These are phyloP conservation scores for Orbilia quercus DNA, from an alignment of 2,329 filamentous ascomycete species.

Conservation along the genomic window DNA sequence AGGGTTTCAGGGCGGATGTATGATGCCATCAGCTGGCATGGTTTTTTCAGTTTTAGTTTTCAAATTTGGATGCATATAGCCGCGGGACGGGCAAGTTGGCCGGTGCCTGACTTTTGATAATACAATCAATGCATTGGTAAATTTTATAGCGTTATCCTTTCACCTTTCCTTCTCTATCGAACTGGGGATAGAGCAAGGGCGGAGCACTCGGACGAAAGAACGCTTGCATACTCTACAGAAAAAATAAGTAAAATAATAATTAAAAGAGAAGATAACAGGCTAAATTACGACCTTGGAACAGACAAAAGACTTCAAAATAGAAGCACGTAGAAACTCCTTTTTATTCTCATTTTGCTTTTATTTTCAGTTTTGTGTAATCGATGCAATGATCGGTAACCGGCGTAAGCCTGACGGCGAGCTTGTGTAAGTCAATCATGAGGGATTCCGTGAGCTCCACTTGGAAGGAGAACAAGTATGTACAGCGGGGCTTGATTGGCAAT, in stretches of 20 bases:
- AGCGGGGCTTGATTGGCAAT: slow-evolving; percentile 6
- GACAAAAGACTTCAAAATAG: not conserved
- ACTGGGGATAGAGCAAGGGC: not conserved
- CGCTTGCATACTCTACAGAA: not conserved
- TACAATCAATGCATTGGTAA: not conserved
- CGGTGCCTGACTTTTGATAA: not conserved
- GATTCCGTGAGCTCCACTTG: slow-evolving; percentile 4
- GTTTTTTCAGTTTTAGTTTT: too few relatives aligned
- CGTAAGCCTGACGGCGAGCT: slow-evolving; percentile 7
- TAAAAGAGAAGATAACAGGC: too few relatives aligned
- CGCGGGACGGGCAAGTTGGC: slow-evolving; percentile 5
- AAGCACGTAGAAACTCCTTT: not conserved
- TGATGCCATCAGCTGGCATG: slow-evolving; percentile 43
- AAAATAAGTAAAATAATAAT: not conserved
- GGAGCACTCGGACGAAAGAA: slow-evolving; percentile 10
- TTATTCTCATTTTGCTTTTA: not conserved
- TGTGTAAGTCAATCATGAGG: slow-evolving; percentile 17
- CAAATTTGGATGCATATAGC: slow-evolving; percentile 19
- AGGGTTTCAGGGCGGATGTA: slow-evolving; percentile 6
- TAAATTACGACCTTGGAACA: slow-evolving; percentile 10
- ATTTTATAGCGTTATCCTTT: not conserved
- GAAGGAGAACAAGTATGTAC: not conserved
- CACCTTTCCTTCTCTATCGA: not conserved
- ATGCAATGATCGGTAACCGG: slow-evolving; percentile 5
- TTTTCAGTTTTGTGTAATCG: not conserved